phyloP scores from a whole-genome alignment of 805 yeast species.

The Wickerhamiella parazyma region DNA sequence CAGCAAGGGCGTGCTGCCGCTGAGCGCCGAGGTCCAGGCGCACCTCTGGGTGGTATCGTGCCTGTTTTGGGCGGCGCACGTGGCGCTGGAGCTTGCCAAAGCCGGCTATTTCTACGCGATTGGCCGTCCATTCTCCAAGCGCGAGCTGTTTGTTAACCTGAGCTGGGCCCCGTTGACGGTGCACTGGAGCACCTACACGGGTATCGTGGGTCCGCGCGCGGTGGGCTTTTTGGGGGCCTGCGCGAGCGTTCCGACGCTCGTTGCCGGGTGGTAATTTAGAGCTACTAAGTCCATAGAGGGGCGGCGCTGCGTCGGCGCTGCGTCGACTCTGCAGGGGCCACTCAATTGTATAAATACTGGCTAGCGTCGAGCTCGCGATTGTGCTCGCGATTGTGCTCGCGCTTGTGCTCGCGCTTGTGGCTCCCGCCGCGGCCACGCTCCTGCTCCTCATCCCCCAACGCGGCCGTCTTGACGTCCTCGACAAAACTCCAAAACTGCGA shows the following conservation, averaged over 20 bases:
- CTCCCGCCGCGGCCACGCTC: neutral
- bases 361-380: slow-evolving; percentile 5
- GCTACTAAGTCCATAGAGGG: no score
- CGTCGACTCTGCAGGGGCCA: neutral
- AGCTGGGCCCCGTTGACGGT: slow-evolving; percentile 31
- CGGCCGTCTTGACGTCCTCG: slow-evolving; percentile 26
- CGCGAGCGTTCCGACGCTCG: slow-evolving; percentile 20
- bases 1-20: slow-evolving; percentile 25
- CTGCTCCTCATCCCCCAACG: slow-evolving; percentile 22
- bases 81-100: slow-evolving; percentile 25
- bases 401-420: no score
- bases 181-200: slow-evolving; percentile 31
- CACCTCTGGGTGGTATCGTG: slow-evolving; percentile 28
- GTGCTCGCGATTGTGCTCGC: no score
- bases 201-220: slow-evolving; percentile 22
- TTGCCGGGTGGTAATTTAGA: neutral
- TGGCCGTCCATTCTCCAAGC: slow-evolving; percentile 13
- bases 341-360: slow-evolving; percentile 2
- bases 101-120: slow-evolving; percentile 14
- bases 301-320: no score
- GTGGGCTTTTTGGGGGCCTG: slow-evolving; percentile 30
- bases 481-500: slow-evolving; percentile 26
- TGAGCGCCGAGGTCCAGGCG: slow-evolving; percentile 20
- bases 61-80: slow-evolving; percentile 29
- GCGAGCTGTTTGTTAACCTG: slow-evolving; percentile 24